phyloP scores from a whole-genome alignment of 2,329 filamentous ascomycete genomes.

The Phaeosphaeria sp. region DNA sequence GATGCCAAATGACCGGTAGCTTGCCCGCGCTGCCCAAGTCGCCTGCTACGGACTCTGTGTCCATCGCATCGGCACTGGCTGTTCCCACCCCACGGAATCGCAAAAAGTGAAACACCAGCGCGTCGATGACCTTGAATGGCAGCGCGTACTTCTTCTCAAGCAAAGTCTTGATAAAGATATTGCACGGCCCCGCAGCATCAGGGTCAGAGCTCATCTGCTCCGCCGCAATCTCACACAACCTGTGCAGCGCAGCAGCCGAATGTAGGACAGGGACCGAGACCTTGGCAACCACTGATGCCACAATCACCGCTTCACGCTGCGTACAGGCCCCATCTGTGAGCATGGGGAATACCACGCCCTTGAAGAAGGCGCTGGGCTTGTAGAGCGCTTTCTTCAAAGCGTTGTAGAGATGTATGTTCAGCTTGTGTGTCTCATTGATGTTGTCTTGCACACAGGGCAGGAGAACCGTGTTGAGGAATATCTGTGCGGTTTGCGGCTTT shows the following conservation, averaged over 20 bases:
- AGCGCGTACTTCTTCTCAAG: constrained; percentile 97
- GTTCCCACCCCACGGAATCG: constrained; percentile 79
- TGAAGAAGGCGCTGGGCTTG: constrained; percentile 96
- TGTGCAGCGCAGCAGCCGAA: constrained; percentile 88
- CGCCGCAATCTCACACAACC: constrained; percentile 91
- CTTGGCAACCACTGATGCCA: constrained; percentile 83
- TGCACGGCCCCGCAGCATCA: constrained; percentile 89
- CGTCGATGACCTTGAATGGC: constrained; percentile 92
- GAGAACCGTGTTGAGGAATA: constrained; percentile 86
- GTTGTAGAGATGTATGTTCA: constrained; percentile 96
- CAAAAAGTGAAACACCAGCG: constrained; percentile 94
- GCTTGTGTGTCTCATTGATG: constrained; percentile 90
- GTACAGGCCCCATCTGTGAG: constrained; percentile 87
- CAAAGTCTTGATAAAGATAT: constrained; percentile 91
- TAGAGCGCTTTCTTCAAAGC: constrained; percentile 90
- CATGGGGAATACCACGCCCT: constrained; percentile 91
- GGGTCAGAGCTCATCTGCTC: constrained; percentile 83
- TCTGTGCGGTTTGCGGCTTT: constrained; percentile 79
- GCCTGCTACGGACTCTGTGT: constrained; percentile 41
- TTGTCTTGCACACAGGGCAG: constrained; percentile 92
- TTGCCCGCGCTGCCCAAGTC: constrained; percentile 62
- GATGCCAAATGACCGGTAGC: constrained; percentile 94
- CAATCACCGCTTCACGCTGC: constrained; percentile 87
- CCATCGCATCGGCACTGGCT: constrained; percentile 64
- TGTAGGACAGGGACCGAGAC: constrained; percentile 90